Evolutionary conservation across 2,329 filamentous ascomycete species (phyloP), one percentile per base, ranked within the genome.

Genomic region (Penicillium rolfsii): DNA sequence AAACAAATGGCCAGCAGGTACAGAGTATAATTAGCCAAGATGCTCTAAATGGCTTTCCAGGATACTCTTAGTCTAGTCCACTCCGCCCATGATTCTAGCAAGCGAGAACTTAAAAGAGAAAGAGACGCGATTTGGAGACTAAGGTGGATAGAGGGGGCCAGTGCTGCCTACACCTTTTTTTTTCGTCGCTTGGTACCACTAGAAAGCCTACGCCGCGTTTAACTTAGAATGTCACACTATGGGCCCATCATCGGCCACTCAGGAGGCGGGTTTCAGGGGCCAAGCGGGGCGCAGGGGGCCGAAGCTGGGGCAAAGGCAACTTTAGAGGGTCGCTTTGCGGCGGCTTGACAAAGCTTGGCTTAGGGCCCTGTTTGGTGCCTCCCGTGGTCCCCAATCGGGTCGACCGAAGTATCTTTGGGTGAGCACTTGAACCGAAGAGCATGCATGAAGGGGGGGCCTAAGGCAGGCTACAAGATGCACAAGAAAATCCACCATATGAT

Each of bases 321-420:
- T 26, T 49, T 9, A 36, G 49, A 36, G 49, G 56, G 28, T 40
- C 38, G 45, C 60, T 58, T 33, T 41, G 49, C 53, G 22, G 35
- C 11, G 38, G 50, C 60, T 58, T 33, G 43, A 14, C 7, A 45
- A 65, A 63, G 63, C 63, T 65, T 65, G 61, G 63, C 63, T 46
- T 24, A 36, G 46, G 30, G 33, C 43, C 38, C 35, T 30, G 41
- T 52, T 24, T 55, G 52, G 49, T 40, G 48, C 58, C 56, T 41
- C 46, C 49, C 48, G 48, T 26, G 46, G 16, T 35, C 38, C 53
- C 30, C 48, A 11, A n/a, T 26, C 43, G 16, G 48, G 12, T 26
- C 5, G 43, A n/a, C 12, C n/a, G 33, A 46, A 36, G 30, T 46
- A 45, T 22, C 8, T 14, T 43, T 16, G 19, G 14, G 8, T 38